Evolutionary conservation across 345 rosid species (phyloP).

Genomic region (Pelargonium nanum): DNA sequence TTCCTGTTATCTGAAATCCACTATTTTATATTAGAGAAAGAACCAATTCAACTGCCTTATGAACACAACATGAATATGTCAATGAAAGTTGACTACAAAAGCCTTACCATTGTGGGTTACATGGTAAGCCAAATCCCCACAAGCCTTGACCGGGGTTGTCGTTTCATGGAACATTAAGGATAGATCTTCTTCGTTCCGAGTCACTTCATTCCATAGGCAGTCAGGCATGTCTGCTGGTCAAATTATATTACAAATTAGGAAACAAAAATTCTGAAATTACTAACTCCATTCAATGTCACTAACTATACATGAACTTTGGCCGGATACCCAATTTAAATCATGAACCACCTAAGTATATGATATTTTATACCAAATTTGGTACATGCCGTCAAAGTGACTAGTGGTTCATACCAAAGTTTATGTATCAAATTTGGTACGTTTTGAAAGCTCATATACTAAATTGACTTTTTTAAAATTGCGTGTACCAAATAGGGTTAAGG

Average conservation of each 20-base stretch:
- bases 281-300: not conserved
- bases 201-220: slow-evolving; percentile 41
- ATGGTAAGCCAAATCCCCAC: slow-evolving; percentile 58
- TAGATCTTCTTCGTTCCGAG: slow-evolving; percentile 64
- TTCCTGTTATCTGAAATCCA: slow-evolving; percentile 32
- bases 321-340: too few species aligned
- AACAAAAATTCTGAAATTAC: slow-evolving; percentile 3
- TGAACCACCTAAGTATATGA: too few species aligned
- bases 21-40: slow-evolving; percentile 9
- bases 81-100: not conserved
- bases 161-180: slow-evolving; percentile 73
- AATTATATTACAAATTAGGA: slow-evolving; percentile 1
- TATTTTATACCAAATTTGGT: too few species aligned
- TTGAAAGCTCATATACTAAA: too few species aligned
- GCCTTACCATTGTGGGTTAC: slow-evolving; percentile 31
- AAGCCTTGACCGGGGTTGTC: slow-evolving; percentile 85
- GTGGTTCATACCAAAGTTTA: too few species aligned
- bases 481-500: too few species aligned
- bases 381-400: too few species aligned
- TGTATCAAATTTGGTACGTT: too few species aligned
- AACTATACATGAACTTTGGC: not conserved
- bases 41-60: not conserved
- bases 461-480: too few species aligned
- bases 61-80: slow-evolving; percentile 1
- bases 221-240: slow-evolving; percentile 20